Percentiles rank a stretch among this genome's conserved stretches.
These are phyloP conservation scores for Dothidotthia symphoricarpi DNA, from an alignment of 2,329 filamentous ascomycete species.

Conservation along the genomic window DNA sequence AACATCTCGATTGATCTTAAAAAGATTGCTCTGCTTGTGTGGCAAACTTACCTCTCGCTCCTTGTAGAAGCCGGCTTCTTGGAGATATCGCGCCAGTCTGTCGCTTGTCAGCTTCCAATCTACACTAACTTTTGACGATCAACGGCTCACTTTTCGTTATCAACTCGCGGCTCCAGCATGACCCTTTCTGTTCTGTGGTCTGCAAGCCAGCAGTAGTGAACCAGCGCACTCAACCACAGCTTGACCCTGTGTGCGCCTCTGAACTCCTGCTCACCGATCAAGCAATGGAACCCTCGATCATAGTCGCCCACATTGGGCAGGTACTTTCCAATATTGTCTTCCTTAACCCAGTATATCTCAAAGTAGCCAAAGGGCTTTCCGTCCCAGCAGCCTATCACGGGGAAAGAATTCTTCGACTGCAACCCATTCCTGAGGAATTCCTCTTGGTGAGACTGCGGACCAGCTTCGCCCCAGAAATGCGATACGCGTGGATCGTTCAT, in stretches of 20 bases:
- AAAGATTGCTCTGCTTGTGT: slow-evolving; percentile 88
- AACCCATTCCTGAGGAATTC: slow-evolving; percentile 68
- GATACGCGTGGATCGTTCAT: slow-evolving; percentile 82
- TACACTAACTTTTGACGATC: not conserved
- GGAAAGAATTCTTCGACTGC: slow-evolving; percentile 73
- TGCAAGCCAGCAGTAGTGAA: slow-evolving; percentile 79
- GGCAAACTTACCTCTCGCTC: slow-evolving; percentile 83
- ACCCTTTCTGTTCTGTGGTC: slow-evolving; percentile 81
- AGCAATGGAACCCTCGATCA: slow-evolving; percentile 82
- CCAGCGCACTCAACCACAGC: slow-evolving; percentile 77
- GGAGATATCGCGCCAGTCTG: slow-evolving; percentile 69
- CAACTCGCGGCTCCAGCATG: slow-evolving; percentile 83
- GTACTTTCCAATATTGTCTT: slow-evolving; percentile 73
- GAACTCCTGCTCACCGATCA: slow-evolving; percentile 91
- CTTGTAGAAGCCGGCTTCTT: slow-evolving; percentile 75
- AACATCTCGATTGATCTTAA: slow-evolving; percentile 73
- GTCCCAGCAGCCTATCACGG: slow-evolving; percentile 90
- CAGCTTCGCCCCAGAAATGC: slow-evolving; percentile 76
- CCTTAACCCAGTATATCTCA: slow-evolving; percentile 97
- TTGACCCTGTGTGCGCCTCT: slow-evolving; percentile 73
- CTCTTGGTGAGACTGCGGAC: slow-evolving; percentile 56
- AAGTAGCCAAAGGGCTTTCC: slow-evolving; percentile 96
- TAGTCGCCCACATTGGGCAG: slow-evolving; percentile 70
- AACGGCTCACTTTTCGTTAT: slow-evolving; percentile 75
- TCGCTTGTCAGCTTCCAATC: slow-evolving; percentile 10